A percentile compares a stretch with the other conserved stretches of the same genome.
Conservation (phyloP, 2,329 filamentous ascomycete genomes). For the Didymosphaeria variabile region DNA sequence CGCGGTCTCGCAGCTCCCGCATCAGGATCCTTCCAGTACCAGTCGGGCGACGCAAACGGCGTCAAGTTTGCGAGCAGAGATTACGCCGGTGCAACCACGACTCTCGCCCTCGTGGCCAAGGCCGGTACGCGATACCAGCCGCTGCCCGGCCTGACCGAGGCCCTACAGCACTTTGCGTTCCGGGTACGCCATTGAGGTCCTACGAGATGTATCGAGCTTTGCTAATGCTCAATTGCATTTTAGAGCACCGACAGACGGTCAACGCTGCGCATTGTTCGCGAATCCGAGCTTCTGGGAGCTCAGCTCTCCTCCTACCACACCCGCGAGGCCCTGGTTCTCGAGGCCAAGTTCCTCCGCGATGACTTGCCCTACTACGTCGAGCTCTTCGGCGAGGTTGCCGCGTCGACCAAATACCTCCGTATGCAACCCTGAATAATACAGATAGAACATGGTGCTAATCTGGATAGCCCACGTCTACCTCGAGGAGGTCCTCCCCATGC, state of each 20-base stretch:
- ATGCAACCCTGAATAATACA: slow-evolving; percentile 30
- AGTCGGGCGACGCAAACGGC: slow-evolving; percentile 84
- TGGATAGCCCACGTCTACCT: slow-evolving; percentile 82
- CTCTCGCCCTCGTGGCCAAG: slow-evolving; percentile 90
- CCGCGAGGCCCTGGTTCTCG: slow-evolving; percentile 89
- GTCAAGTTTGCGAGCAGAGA: slow-evolving; percentile 95
- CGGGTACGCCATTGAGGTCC: slow-evolving; percentile 70
- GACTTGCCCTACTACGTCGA: slow-evolving; percentile 98
- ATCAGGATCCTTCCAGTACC: slow-evolving; percentile 83
- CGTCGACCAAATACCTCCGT: slow-evolving; percentile 84
- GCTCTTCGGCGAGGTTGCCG: slow-evolving; percentile 89
- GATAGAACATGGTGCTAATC: slow-evolving; percentile 21
- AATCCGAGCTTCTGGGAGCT: slow-evolving; percentile 93
- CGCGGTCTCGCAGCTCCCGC: slow-evolving; percentile 73
- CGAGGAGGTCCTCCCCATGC: slow-evolving; percentile 82
- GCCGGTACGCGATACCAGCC: slow-evolving; percentile 94
- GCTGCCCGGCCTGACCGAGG: slow-evolving; percentile 86
- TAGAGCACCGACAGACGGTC: slow-evolving; percentile 89
- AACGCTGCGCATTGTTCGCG: slow-evolving; percentile 90
- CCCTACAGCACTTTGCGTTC: slow-evolving; percentile 95
- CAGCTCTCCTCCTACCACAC: slow-evolving; percentile 89
- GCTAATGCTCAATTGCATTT: slow-evolving; percentile 42
- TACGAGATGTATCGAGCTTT: slow-evolving; percentile 21
- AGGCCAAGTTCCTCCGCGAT: slow-evolving; percentile 93
- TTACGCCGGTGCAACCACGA: slow-evolving; percentile 85